These are phyloP conservation scores for Fusarium fracticaudum DNA, from an alignment of 2,329 filamentous ascomycete genomes.

Conservation along the genomic window DNA sequence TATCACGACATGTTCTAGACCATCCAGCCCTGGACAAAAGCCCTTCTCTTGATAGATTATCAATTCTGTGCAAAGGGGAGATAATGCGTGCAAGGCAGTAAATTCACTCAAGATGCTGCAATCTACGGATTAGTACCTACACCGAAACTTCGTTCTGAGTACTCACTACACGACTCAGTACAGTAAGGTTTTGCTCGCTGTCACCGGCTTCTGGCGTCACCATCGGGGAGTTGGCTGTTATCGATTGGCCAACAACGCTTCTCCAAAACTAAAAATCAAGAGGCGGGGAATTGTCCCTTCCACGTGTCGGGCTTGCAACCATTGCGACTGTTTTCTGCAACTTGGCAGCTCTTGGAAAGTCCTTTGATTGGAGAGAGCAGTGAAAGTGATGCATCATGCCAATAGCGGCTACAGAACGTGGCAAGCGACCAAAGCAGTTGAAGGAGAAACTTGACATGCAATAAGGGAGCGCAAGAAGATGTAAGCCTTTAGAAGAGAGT, in stretches of 20 bases:
- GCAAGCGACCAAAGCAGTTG: neutral
- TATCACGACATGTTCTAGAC: conserved; percentile 8
- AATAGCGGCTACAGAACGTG: neutral
- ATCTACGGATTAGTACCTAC: neutral
- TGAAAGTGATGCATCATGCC: neutral
- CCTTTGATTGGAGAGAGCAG: conserved; percentile 8
- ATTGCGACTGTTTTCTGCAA: conserved; percentile 2
- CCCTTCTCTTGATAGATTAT: neutral
- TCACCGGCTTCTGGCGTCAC: conserved; percentile 6
- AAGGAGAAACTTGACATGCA: neutral
- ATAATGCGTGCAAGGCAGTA: neutral
- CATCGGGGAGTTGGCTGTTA: conserved; percentile 8
- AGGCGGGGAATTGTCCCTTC: conserved; percentile 25
- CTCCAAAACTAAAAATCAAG: conserved; percentile 10
- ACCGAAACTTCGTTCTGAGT: neutral
- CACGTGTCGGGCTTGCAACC: conserved; percentile 23
- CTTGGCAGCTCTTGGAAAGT: neutral
- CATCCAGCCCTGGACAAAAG: neutral
- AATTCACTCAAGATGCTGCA: neutral
- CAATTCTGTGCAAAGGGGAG: neutral
- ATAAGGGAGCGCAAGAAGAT: too few relatives aligned
- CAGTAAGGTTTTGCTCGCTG: neutral
- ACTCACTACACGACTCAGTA: conserved; percentile 12
- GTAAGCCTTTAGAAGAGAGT: too few relatives aligned
- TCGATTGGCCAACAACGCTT: conserved; percentile 19